Percentiles rank a stretch among this genome's conserved stretches.
These are phyloP conservation scores for Hamigera avellanea DNA, from an alignment of 495 filamentous ascomycete species.

Conservation along the genomic window DNA sequence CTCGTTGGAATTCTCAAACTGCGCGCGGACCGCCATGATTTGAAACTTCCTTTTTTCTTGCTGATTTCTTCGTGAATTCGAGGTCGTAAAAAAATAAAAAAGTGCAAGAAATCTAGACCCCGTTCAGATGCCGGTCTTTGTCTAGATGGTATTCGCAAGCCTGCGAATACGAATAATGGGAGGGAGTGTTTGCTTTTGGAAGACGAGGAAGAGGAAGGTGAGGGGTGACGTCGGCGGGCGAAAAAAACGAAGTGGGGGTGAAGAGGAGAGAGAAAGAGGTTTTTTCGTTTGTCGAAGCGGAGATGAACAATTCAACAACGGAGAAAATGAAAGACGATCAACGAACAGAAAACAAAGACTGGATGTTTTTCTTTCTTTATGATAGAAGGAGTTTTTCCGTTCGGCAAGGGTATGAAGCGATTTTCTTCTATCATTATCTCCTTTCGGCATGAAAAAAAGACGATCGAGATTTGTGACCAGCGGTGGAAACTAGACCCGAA, in stretches of 20 bases:
- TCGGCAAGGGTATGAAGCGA: too few species aligned
- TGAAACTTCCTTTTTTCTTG: background rate
- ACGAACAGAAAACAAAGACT: too few species aligned
- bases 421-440: too few species aligned
- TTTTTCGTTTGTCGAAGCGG: background rate
- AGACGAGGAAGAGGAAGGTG: background rate
- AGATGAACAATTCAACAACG: conserved; percentile 1
- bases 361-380: too few species aligned
- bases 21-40: conserved; percentile 68
- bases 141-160: too few species aligned
- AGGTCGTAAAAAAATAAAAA: background rate
- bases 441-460: too few species aligned
- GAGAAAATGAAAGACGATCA: too few species aligned
- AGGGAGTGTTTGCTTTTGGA: too few species aligned
- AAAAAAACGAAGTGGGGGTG: conserved; percentile 1
- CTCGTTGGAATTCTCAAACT: conserved; percentile 99
- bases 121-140: background rate
- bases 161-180: too few species aligned
- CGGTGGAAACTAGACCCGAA: too few species aligned
- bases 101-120: background rate
- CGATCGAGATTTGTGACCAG: too few species aligned
- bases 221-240: background rate
- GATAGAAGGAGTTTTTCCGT: too few species aligned
- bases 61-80: background rate
- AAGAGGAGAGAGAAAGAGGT: conserved; percentile 1